These are phyloP conservation scores for Macadamia integrifolia DNA, from an alignment of 164 flowering plant genomes.

Conservation along the genomic window DNA sequence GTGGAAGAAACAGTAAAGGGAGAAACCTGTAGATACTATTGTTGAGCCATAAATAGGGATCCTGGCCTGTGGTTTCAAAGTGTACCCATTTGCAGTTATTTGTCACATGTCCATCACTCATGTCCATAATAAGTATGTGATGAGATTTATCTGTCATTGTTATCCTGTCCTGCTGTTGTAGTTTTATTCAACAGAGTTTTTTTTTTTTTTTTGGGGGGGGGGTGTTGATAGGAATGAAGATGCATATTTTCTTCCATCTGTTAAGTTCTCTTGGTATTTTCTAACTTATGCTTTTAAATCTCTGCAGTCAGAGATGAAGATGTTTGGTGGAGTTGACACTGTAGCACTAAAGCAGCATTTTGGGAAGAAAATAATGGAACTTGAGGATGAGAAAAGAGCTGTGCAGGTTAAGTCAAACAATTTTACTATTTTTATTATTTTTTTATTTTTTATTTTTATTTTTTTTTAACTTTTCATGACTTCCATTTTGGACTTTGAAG, in stretches of 20 bases:
- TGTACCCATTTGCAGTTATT: no score
- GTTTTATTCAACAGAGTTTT: neutral
- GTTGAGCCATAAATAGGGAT: no score
- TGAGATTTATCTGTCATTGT: neutral
- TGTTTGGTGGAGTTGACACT: slow-evolving; percentile 64
- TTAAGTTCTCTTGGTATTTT: neutral
- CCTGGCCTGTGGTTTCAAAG: no score
- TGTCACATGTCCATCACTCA: no score
- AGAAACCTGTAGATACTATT: no score
- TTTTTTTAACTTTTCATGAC: neutral
- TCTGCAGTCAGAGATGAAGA: slow-evolving; percentile 94
- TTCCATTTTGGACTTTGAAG: slow-evolving; percentile 4
- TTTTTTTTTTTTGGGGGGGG: no score
- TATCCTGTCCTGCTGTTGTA: neutral
- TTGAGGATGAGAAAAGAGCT: slow-evolving; percentile 88
- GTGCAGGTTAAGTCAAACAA: slow-evolving; percentile 58
- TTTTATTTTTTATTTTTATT: no score
- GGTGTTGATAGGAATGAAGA: no score
- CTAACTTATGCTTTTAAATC: slow-evolving; percentile 2
- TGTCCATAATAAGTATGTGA: no score
- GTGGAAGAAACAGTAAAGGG: no score
- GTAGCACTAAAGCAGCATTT: slow-evolving; percentile 91
- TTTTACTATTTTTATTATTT: no score
- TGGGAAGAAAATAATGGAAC: slow-evolving; percentile 87
- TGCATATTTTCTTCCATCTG: neutral